These are phyloP conservation scores for Ogataea minuta DNA, from an alignment of 805 yeast species.

Conservation along the genomic window DNA sequence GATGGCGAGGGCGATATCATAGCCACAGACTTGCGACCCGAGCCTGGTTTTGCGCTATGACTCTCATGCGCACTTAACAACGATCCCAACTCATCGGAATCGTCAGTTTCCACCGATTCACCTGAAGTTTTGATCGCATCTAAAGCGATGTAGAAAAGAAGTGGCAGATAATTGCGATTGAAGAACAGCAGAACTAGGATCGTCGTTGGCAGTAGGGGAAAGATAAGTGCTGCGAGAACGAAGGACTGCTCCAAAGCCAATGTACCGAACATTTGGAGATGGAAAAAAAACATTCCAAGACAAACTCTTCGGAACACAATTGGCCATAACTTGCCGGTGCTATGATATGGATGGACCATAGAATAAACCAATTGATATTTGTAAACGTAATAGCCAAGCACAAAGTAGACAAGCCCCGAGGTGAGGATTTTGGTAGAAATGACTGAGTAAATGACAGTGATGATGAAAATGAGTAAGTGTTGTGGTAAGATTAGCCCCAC, in stretches of 20 bases:
- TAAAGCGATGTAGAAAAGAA: slow-evolving; percentile 54
- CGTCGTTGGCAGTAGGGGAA: slow-evolving; percentile 50
- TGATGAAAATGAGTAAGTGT: slow-evolving; percentile 56
- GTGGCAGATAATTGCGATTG: slow-evolving; percentile 53
- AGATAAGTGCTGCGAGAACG: slow-evolving; percentile 44
- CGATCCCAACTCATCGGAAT: slow-evolving; percentile 20
- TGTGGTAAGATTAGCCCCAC: slow-evolving; percentile 63
- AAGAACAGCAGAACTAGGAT: slow-evolving; percentile 47
- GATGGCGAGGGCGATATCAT: slow-evolving; percentile 13
- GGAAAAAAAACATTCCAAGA: slow-evolving; percentile 54
- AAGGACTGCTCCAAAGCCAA: slow-evolving; percentile 59
- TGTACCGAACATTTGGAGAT: slow-evolving; percentile 63
- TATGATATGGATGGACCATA: slow-evolving; percentile 62
- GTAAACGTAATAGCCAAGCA: slow-evolving; percentile 56
- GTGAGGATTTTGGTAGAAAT: slow-evolving; percentile 58
- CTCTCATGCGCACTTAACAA: slow-evolving; percentile 13
- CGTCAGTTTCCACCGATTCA: slow-evolving; percentile 29
- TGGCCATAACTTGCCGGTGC: slow-evolving; percentile 69
- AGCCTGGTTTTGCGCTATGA: not conserved
- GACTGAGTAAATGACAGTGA: slow-evolving; percentile 57
- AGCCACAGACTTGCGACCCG: slow-evolving; percentile 14
- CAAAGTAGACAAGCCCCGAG: slow-evolving; percentile 57
- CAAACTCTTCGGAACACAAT: slow-evolving; percentile 56
- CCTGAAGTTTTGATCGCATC: slow-evolving; percentile 49
- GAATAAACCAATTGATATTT: slow-evolving; percentile 61